Evolutionary conservation across 768 basidiomycete genomes (phyloP).

Genomic region (Kwoniella heveanensis): DNA sequence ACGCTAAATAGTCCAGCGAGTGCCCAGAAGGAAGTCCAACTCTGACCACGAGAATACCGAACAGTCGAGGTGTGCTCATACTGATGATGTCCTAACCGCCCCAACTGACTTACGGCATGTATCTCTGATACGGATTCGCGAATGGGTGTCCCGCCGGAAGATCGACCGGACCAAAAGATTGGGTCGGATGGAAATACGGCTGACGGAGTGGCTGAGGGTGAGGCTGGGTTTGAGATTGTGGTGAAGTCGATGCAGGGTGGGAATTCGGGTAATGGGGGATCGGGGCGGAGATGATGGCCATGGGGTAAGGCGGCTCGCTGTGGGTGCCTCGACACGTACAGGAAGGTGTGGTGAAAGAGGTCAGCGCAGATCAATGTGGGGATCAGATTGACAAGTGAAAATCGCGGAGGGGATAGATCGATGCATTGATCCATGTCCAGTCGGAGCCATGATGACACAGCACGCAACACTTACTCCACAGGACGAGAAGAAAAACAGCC

Average conservation of each 20-base stretch:
- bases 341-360: too few relatives aligned
- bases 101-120: conserved; percentile 23
- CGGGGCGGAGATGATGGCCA: not conserved
- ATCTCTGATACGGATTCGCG: conserved; percentile 14
- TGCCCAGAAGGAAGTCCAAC: too few relatives aligned
- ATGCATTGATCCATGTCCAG: too few relatives aligned
- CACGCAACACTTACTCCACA: conserved; percentile 4
- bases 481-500: conserved; percentile 12
- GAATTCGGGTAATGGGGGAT: not conserved
- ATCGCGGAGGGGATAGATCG: not conserved
- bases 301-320: conserved; percentile 2
- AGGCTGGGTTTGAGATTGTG: not conserved
- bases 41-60: too few relatives aligned
- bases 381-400: conserved; percentile 1
- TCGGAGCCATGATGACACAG: not conserved
- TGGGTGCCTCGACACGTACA: too few relatives aligned
- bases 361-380: conserved; percentile 1
- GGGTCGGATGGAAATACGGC: conserved; percentile 7
- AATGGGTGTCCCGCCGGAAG: conserved; percentile 15
- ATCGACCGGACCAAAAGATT: conserved; percentile 10
- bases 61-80: too few relatives aligned
- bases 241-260: not conserved
- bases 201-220: not conserved
- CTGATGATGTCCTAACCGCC: too few relatives aligned
- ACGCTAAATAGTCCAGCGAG: too few relatives aligned